Evolutionary conservation across 805 yeast genomes (phyloP).

Genomic region (Ogataea trehaloabstinens): DNA sequence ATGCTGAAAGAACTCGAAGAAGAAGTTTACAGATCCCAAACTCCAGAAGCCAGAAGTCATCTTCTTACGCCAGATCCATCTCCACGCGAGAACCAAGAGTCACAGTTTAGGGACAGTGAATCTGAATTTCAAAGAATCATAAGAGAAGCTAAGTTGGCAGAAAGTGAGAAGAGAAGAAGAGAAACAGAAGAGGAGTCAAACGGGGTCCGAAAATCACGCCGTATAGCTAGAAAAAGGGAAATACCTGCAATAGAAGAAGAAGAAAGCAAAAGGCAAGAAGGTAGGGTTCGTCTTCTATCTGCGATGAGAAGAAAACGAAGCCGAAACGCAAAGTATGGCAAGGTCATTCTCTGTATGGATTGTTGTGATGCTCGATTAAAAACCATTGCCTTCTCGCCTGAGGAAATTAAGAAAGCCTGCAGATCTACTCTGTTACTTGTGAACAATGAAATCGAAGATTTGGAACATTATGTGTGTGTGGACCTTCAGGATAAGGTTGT

Average conservation of each 20-base stretch:
- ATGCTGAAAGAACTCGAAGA: conserved; percentile 15
- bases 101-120: conserved; percentile 22
- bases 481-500: conserved; percentile 17
- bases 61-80: conserved; percentile 32
- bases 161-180: conserved; percentile 25
- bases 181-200: conserved; percentile 32
- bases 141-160: conserved; percentile 19
- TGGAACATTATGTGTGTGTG: conserved; percentile 12
- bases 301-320: conserved; percentile 21
- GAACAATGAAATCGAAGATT: conserved; percentile 13
- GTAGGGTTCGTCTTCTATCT: conserved; percentile 10
- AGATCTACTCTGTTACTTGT: conserved; percentile 8
- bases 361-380: conserved; percentile 20
- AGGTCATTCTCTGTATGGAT: conserved; percentile 22
- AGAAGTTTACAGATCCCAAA: conserved; percentile 5
- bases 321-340: conserved; percentile 26
- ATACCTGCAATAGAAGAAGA: conserved; percentile 5
- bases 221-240: conserved; percentile 29
- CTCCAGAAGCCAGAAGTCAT: background rate
- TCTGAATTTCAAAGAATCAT: conserved; percentile 23
- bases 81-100: conserved; percentile 18
- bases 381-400: conserved; percentile 10
- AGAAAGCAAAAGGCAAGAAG: conserved; percentile 3
- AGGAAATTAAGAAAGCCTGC: conserved; percentile 5
- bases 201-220: conserved; percentile 31